Percentiles rank a stretch among this genome's conserved stretches.
Conservation (phyloP, 2,329 filamentous ascomycete species). For the Calonectria leucothoes region DNA sequence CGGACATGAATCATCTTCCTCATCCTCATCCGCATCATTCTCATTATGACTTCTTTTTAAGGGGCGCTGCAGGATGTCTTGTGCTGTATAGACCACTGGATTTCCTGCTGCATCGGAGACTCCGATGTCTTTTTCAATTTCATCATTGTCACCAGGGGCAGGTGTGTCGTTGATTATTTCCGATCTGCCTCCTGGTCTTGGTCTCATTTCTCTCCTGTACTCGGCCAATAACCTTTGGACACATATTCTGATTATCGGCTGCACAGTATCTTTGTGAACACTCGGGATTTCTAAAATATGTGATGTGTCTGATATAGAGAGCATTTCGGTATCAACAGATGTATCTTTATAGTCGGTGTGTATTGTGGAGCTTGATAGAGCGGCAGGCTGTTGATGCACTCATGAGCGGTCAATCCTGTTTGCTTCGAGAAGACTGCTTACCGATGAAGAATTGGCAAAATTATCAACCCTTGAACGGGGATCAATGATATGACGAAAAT, state of each 20-base stretch:
- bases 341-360: neutral
- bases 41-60: neutral
- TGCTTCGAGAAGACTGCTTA: neutral
- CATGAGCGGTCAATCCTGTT: neutral
- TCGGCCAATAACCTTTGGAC: neutral
- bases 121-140: neutral
- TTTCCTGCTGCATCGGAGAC: neutral
- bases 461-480: neutral
- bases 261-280: neutral
- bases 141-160: neutral
- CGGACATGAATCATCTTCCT: neutral
- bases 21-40: neutral
- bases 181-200: neutral
- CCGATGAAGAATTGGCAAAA: neutral
- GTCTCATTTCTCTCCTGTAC: neutral
- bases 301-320: neutral
- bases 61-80: neutral
- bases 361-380: neutral
- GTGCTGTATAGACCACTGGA: neutral
- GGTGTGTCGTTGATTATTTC: neutral
- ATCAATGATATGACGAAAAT: neutral
- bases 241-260: neutral
- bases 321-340: neutral
- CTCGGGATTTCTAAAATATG: neutral
- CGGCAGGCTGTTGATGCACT: neutral